A percentile compares a stretch with the other conserved stretches of the same genome.
Evolutionary conservation across 139 green algal genomes (phyloP).

Genomic region (Desmodesmus armatus): DNA sequence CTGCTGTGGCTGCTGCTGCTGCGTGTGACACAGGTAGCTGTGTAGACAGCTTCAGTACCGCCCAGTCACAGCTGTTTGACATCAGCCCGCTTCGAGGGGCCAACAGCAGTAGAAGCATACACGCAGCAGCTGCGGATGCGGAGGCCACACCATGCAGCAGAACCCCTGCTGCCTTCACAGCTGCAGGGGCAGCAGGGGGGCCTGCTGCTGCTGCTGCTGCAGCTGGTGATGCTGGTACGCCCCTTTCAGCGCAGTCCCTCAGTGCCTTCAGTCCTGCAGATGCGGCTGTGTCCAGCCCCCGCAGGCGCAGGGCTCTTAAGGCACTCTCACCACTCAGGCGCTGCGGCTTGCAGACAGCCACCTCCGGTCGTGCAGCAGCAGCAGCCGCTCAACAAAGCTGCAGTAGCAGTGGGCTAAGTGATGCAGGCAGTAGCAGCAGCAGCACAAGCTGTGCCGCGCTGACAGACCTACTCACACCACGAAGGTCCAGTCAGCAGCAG

Average conservation of each 20-base stretch:
- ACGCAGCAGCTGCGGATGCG: background rate
- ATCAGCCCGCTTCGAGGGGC: slow-evolving; percentile 29
- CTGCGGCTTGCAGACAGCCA: too few species aligned
- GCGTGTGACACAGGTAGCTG: background rate
- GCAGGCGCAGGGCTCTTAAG: background rate
- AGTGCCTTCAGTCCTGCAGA: background rate
- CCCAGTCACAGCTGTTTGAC: background rate
- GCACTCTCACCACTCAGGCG: background rate
- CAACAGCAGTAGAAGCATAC: background rate
- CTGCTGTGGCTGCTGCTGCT: background rate
- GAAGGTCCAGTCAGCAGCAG: too few species aligned
- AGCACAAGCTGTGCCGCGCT: too few species aligned
- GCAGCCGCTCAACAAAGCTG: background rate
- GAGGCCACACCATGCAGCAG: background rate
- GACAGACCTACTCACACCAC: too few species aligned
- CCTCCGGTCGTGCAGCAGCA: too few species aligned
- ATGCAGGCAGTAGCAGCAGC: too few species aligned
- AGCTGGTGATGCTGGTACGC: background rate
- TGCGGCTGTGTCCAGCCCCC: background rate
- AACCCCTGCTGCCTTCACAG: background rate
- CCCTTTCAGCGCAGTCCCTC: background rate
- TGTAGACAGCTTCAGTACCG: background rate
- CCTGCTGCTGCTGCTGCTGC: background rate
- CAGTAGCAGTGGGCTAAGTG: background rate
- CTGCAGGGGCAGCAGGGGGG: background rate